These are phyloP conservation scores for Pseudogymnoascus sp. DNA, from an alignment of 2,329 filamentous ascomycete genomes.

Conservation along the genomic window DNA sequence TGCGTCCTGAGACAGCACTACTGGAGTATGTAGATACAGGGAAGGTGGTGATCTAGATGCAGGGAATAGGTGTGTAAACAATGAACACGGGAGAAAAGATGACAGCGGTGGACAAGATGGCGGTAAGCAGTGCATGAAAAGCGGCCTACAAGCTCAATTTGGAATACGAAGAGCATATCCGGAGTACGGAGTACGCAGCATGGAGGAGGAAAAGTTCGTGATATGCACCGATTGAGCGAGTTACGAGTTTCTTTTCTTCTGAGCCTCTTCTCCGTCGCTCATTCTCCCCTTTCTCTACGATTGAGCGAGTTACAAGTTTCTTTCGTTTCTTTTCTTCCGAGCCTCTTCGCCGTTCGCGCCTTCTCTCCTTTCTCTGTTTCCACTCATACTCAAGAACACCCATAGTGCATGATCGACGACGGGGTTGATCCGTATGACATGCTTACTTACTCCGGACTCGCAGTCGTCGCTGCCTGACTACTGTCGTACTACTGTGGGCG, in stretches of 20 bases:
- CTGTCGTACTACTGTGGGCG: neutral
- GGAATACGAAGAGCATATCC: neutral
- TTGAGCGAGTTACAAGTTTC: no score
- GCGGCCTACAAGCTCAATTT: neutral
- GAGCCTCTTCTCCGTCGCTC: neutral
- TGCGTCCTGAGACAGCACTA: neutral
- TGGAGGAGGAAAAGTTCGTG: neutral
- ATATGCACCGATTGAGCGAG: conserved; percentile 7
- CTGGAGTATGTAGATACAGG: neutral
- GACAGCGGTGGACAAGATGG: neutral
- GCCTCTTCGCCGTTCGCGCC: no score
- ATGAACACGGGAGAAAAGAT: neutral
- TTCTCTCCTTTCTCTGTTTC: neutral
- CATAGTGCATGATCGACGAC: neutral
- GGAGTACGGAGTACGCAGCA: neutral
- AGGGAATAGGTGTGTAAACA: neutral
- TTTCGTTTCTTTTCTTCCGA: no score
- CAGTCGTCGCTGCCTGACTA: neutral
- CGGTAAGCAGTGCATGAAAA: neutral
- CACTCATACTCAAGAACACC: neutral
- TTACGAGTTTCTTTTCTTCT: neutral
- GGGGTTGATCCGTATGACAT: conserved; percentile 1
- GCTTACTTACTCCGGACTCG: neutral
- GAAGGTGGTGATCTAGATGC: neutral
- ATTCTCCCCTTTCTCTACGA: neutral